These are phyloP conservation scores for Diaporthe helianthi DNA, from an alignment of 2,329 filamentous ascomycete species.

Conservation along the genomic window DNA sequence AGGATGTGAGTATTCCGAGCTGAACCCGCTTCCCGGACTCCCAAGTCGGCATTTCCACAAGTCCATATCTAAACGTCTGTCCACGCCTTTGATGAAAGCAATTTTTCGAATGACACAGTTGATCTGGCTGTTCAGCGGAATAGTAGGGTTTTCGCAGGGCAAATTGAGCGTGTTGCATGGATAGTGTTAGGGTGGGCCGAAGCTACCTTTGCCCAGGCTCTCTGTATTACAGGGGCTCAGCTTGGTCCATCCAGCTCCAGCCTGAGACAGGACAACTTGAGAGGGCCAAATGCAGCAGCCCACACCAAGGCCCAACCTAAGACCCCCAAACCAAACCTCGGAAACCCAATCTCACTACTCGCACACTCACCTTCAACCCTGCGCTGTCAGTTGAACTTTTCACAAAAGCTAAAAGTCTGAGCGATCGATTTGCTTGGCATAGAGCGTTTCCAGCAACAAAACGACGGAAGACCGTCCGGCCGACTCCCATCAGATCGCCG, in stretches of 20 bases:
- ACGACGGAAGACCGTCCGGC: not conserved
- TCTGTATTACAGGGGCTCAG: slow-evolving; percentile 17
- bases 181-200: not conserved
- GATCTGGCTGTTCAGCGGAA: not conserved
- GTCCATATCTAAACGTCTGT: not conserved
- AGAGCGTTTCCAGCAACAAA: not conserved
- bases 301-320: not conserved
- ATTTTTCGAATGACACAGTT: not conserved
- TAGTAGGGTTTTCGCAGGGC: no score
- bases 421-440: not conserved
- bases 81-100: no score
- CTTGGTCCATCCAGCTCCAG: slow-evolving; percentile 25
- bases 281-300: slow-evolving; percentile 11
- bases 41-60: not conserved
- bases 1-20: not conserved
- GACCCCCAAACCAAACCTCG: slow-evolving; percentile 18
- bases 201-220: not conserved
- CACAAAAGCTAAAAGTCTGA: not conserved
- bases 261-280: slow-evolving; percentile 21
- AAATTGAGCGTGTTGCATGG: not conserved
- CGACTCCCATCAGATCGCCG: not conserved
- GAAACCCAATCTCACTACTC: slow-evolving; percentile 21
- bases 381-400: not conserved
- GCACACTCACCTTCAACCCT: not conserved
- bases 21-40: not conserved